Evolutionary conservation across 345 rosid species (phyloP).

Genomic region (Moricandia moricandioides): DNA sequence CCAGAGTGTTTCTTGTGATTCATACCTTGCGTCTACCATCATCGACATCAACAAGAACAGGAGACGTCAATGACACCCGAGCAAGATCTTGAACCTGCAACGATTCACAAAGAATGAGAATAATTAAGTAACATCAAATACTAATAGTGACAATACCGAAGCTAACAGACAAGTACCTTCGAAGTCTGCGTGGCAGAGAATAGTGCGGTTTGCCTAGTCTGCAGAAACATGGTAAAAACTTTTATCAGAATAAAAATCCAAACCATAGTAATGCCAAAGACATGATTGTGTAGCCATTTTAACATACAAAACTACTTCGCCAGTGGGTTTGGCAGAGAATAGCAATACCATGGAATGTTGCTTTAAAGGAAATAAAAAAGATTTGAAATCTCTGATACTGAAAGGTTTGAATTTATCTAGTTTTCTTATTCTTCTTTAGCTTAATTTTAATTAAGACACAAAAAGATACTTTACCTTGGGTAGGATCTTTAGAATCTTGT

Average conservation of each 20-base stretch:
- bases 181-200: constrained; percentile 97
- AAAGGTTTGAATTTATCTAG: neutral
- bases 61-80: constrained; percentile 80
- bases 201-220: constrained; percentile 93
- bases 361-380: neutral
- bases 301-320: neutral
- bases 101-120: neutral
- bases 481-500: constrained; percentile 75
- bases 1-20: neutral
- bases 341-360: neutral
- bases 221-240: constrained; percentile 41
- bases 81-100: constrained; percentile 96
- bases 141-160: neutral
- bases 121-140: neutral
- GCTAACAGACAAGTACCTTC: constrained; percentile 52
- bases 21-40: constrained; percentile 90
- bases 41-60: constrained; percentile 87
- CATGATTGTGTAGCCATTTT: neutral
- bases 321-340: neutral
- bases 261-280: neutral
- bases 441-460: neutral
- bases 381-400: neutral
- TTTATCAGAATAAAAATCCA: constrained; percentile 32
- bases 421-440: neutral
- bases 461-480: constrained; percentile 63